Conservation (phyloP, 352 stramenopile genomes). For the Phytophthora hybrid region DNA sequence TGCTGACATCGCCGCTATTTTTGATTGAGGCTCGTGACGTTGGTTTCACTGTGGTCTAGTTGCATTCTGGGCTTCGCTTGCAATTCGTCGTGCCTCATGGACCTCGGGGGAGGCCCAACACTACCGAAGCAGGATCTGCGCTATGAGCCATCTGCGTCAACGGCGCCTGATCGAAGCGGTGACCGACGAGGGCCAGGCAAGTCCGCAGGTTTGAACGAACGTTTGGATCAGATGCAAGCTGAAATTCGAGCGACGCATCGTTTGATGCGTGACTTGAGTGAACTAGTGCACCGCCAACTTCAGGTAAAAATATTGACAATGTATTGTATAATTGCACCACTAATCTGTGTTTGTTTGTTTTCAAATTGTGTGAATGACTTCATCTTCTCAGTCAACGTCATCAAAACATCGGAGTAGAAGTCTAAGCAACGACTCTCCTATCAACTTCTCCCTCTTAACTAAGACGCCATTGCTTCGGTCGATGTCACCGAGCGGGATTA, state of each 20-base stretch:
- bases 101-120: neutral
- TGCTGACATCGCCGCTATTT: neutral
- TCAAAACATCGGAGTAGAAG: constrained; percentile 5
- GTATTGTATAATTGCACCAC: neutral
- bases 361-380: neutral
- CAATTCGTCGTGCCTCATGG: constrained; percentile 4
- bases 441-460: constrained; percentile 24
- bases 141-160: constrained; percentile 11
- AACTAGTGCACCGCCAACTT: constrained; percentile 28
- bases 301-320: constrained; percentile 4
- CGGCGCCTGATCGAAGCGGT: constrained; percentile 12
- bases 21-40: neutral
- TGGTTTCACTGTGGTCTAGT: constrained; percentile 8
- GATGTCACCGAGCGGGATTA: constrained; percentile 9
- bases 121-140: constrained; percentile 4
- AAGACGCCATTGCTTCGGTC: constrained; percentile 9
- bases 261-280: constrained; percentile 36
- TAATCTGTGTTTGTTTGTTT: neutral
- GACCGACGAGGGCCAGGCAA: neutral
- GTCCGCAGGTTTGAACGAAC: constrained; percentile 12
- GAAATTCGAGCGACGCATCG: constrained; percentile 30
- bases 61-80: neutral
- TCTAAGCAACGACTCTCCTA: constrained; percentile 2
- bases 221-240: constrained; percentile 35
- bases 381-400: neutral